Base-by-base conservation (phyloP, 2,329 filamentous ascomycete species). In the Apiospora phragmitis region DNA sequence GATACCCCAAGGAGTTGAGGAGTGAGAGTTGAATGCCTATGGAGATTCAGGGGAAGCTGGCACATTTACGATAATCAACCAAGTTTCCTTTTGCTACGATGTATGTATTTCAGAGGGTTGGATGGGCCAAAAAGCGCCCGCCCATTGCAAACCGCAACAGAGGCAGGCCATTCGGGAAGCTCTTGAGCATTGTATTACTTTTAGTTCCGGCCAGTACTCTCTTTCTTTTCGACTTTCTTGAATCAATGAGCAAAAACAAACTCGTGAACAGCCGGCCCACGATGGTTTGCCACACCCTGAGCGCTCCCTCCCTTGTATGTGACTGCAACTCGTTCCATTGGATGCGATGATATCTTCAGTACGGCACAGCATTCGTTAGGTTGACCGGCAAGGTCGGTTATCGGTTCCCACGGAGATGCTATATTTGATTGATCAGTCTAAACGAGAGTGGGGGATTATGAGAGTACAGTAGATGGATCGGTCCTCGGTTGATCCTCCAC, bases 171-270 rank as follows among this genome's bases (percentile, higher is more conserved):
- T 65, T 72, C n/a, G 66, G 69, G 67, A 67, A 45, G 77, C 80
- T 81, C 78, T 81, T 83, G 78, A 82, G 81, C 81, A 84, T 86
- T 86, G 83, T 86, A 86, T 84, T 86, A 85, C 80, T 80, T 82
- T 77, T 79, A 80, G 80, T 80, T 80, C 79, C 78, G 77, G 76
- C 77, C 75, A 80, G 79, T 81, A 81, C 75, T 79, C 77, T 79
- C 76, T 75, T 75, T 62, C 55, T 62, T 62, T 62, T 75, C 73
- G 73, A 76, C 74, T 71, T 68, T 71, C 77, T 78, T 78, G 75
- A 69, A 76, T 78, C 76, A 74, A 76, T 73, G 70, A 74, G 74
- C 62, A 68, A 70, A 43, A 65, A n/a, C 49, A 70, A 38, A 43
- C 49, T 29, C 32, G 32, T 62, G 55, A n/a, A n/a, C 21, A n/a